Percentiles rank a stretch among this genome's conserved stretches.
Evolutionary conservation across 208 protist species (phyloP).

Genomic region (Leishmania amazonensis): DNA sequence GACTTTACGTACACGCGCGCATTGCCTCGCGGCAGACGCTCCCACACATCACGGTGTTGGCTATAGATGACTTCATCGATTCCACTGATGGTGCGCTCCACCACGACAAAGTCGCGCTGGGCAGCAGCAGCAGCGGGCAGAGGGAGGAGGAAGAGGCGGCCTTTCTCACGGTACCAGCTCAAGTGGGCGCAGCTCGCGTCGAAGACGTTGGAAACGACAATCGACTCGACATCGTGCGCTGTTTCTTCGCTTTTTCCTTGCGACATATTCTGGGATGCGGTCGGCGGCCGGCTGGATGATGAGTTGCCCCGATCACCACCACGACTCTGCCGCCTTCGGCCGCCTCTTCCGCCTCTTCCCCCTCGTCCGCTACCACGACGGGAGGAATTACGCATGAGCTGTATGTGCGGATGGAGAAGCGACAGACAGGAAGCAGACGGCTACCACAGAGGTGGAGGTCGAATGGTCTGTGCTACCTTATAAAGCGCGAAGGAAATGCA

Average conservation of each 20-base stretch:
- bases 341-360: not conserved
- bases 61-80: slow-evolving; percentile 59
- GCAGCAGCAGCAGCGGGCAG: too few relatives aligned
- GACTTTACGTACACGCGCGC: slow-evolving; percentile 38
- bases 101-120: slow-evolving; percentile 33
- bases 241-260: not conserved
- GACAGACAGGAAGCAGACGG: not conserved
- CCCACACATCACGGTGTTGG: slow-evolving; percentile 53
- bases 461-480: not conserved
- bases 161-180: slow-evolving; percentile 27
- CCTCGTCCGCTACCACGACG: not conserved
- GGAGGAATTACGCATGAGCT: not conserved
- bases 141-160: slow-evolving; percentile 31
- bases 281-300: not conserved
- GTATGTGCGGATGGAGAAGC: not conserved
- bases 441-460: not conserved
- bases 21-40: slow-evolving; percentile 59
- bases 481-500: not conserved
- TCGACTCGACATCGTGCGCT: slow-evolving; percentile 10
- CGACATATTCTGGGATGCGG: not conserved
- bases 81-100: slow-evolving; percentile 63
- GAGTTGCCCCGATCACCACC: not conserved
- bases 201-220: slow-evolving; percentile 32
- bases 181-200: slow-evolving; percentile 14
- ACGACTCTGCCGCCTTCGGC: not conserved